A percentile compares a stretch with the other conserved stretches of the same genome.
Evolutionary conservation across 139 green algal genomes (phyloP).

Genomic region (Trebouxia sp.): DNA sequence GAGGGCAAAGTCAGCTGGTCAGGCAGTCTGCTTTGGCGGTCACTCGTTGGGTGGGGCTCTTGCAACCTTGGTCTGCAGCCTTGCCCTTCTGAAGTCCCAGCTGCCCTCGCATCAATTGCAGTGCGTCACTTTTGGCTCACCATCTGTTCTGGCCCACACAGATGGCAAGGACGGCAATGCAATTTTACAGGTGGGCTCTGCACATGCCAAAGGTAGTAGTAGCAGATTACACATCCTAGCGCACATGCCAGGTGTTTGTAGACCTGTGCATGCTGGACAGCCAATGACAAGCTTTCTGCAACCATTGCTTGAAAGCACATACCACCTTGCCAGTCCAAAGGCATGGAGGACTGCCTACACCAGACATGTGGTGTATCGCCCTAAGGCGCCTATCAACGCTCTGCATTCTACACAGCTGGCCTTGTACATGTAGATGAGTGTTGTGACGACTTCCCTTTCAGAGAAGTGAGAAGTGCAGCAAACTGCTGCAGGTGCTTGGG

Average conservation of each 20-base stretch:
- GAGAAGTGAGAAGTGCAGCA: neutral
- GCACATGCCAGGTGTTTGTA: constrained; percentile 15
- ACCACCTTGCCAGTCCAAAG: neutral
- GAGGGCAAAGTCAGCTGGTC: neutral
- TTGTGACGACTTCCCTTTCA: neutral
- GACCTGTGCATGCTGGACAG: neutral
- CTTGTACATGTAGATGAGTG: neutral
- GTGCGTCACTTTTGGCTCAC: constrained; percentile 64
- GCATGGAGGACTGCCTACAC: too few species aligned
- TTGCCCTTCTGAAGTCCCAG: constrained; percentile 30
- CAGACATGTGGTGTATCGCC: neutral
- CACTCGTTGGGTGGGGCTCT: constrained; percentile 65
- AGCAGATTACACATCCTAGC: neutral
- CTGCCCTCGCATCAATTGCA: neutral
- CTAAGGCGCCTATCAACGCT: neutral
- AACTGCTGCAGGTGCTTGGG: constrained; percentile 32
- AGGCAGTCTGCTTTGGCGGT: constrained; percentile 49
- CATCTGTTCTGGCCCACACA: constrained; percentile 57
- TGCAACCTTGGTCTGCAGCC: constrained; percentile 45
- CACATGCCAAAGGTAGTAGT: neutral
- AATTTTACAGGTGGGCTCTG: constrained; percentile 35
- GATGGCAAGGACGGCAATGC: constrained; percentile 14
- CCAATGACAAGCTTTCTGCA: too few species aligned
- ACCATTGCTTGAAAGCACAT: neutral
- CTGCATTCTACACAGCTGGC: neutral